A percentile compares a stretch with the other conserved stretches of the same genome.
Conservation (phyloP, 2,329 filamentous ascomycete species). For the Neonectria hederae region DNA sequence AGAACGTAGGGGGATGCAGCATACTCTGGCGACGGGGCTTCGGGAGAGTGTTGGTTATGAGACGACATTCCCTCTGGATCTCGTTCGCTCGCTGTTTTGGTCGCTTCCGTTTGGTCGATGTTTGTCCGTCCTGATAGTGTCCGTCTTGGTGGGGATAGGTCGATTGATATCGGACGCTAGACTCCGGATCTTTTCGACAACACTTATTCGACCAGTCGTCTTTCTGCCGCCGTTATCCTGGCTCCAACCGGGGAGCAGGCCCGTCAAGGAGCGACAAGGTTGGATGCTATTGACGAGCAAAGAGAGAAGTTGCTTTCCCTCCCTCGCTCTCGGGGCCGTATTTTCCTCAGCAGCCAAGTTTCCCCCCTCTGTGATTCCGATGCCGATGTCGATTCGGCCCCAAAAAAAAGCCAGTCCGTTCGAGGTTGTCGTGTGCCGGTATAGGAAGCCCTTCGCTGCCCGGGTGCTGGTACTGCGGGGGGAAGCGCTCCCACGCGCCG, state of each 20-base stretch:
- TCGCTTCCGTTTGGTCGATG: background rate
- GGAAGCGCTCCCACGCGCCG: conserved; percentile 67
- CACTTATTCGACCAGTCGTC: background rate
- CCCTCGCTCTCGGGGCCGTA: conserved; percentile 12
- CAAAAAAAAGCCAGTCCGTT: conserved; percentile 22
- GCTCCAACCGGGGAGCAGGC: conserved; percentile 18
- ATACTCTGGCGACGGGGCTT: conserved; percentile 49
- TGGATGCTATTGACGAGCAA: conserved; percentile 23
- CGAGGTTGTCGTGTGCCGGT: conserved; percentile 32
- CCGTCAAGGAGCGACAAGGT: conserved; percentile 20
- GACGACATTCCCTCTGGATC: conserved; percentile 55
- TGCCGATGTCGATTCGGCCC: conserved; percentile 21
- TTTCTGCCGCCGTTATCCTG: conserved; percentile 10
- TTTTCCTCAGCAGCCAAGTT: conserved; percentile 8
- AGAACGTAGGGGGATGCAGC: conserved; percentile 49
- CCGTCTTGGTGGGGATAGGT: background rate
- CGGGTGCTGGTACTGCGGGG: conserved; percentile 64
- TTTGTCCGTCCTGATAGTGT: background rate
- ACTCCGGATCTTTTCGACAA: background rate
- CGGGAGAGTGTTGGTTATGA: conserved; percentile 57
- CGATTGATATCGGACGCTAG: background rate
- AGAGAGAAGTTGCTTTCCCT: conserved; percentile 10
- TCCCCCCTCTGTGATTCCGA: conserved; percentile 13
- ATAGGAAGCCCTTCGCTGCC: conserved; percentile 38
- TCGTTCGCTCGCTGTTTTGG: conserved; percentile 20